A percentile compares a stretch with the other conserved stretches of the same genome.
Conservation (phyloP, 805 yeast genomes). For the Torulaspora gathmanii region DNA sequence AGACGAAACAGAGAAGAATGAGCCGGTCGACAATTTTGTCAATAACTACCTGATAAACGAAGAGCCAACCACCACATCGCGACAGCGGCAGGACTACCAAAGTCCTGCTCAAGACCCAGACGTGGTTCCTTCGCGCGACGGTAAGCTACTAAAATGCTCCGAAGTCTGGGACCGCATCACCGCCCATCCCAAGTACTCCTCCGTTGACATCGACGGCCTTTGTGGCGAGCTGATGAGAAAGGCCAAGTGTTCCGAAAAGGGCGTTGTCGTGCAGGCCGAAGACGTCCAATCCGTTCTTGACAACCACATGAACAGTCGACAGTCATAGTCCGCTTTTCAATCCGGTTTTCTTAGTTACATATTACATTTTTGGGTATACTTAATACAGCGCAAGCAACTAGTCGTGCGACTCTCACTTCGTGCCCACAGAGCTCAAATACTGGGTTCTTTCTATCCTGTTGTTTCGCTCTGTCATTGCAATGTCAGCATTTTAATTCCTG, state of each 20-base stretch:
- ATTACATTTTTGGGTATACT: background rate
- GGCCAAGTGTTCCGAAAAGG: slow-evolving; percentile 92
- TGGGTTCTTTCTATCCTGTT: background rate
- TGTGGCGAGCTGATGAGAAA: slow-evolving; percentile 84
- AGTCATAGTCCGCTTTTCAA: background rate
- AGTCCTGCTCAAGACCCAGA: slow-evolving; percentile 18
- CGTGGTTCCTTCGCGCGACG: slow-evolving; percentile 67
- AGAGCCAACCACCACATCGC: slow-evolving; percentile 8
- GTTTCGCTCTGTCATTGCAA: background rate
- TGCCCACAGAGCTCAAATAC: background rate
- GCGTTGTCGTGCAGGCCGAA: slow-evolving; percentile 77
- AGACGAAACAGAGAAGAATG: slow-evolving; percentile 15
- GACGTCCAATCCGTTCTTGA: slow-evolving; percentile 61
- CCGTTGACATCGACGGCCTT: slow-evolving; percentile 88
- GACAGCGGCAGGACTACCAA: background rate
- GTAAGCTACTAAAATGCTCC: slow-evolving; percentile 64
- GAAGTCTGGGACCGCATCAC: slow-evolving; percentile 97
- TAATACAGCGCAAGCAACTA: background rate
- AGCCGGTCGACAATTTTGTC: slow-evolving; percentile 13
- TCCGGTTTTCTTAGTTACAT: background rate
- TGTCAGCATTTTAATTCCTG: background rate
- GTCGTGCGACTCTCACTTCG: background rate
- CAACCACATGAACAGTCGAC: slow-evolving; percentile 21
- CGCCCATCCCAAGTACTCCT: slow-evolving; percentile 88
- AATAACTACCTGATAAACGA: slow-evolving; percentile 16